Base-by-base conservation (phyloP, 192 early-diverging fungal genomes). In the Linnemannia zychae region DNA sequence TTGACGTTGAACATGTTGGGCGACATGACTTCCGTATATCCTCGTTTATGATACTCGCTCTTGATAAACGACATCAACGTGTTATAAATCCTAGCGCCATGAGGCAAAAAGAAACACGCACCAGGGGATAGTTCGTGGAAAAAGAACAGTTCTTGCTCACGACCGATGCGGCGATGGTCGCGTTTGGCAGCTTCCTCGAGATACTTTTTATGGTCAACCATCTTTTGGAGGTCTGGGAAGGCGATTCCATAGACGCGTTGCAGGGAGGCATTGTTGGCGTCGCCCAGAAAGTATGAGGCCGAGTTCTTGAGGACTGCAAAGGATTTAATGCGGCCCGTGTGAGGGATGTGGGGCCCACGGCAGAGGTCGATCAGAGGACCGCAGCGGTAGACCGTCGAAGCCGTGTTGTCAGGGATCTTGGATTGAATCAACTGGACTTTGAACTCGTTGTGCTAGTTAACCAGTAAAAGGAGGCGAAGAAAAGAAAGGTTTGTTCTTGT, bases 1-100 rank as follows among this genome's bases (percentile, higher is more conserved):
- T 99, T 97, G 71, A 94, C 89, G 90, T 98, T 99, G 89, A 94
- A 99, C 95, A 99, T 97, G 88, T 99, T 99, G 74, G 99, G 99
- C 28, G 97, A 93, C 75, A 99, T 93, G 38, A 99, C 99, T 88
- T 99, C 99, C 63, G 95, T 92, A 85, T 97, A 99, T 9, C 99
- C 99, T 68, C 98, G 95, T 70, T 95, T 91, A 49, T 91, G 90
- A 83, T 99, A 99, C 90, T 98, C 94, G 13, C 49, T 71, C 79
- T 94, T 96, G 88, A 98, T 96, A 75, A 99, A 92, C 22, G 96
- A 93, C 79, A 98, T 92, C 75, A 99, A 88, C 46, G 94, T 94
- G 90, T 99, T 99, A 92, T 99, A 99, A 81, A 99, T 95, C 49
- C 96, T 92, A 16, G 99, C 88, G 65, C 99, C 99, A 80, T 98